Conservation (phyloP, 257 asterid genomes). For the Ophiorrhiza pumila region DNA sequence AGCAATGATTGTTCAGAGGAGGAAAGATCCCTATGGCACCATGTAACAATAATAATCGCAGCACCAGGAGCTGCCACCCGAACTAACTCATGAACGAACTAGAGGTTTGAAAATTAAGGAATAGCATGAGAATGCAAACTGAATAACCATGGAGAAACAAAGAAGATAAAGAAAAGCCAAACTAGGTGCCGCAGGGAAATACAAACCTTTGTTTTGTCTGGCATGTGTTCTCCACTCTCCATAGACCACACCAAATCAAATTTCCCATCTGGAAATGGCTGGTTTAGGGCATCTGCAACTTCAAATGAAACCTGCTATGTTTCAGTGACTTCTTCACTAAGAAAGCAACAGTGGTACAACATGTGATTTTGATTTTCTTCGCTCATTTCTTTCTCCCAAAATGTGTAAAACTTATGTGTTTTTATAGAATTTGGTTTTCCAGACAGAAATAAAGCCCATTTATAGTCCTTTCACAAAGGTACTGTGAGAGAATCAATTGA, state of each 20-base stretch:
- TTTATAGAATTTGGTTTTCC: neutral
- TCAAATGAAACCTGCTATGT: constrained; percentile 65
- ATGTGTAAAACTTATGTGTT: neutral
- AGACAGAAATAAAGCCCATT: neutral
- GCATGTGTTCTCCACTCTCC: constrained; percentile 99
- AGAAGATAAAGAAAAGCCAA: neutral
- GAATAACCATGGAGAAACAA: neutral
- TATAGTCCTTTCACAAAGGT: neutral
- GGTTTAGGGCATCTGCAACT: constrained; percentile 96
- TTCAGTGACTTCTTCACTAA: neutral
- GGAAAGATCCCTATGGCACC: constrained; percentile 96
- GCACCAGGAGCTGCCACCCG: constrained; percentile 97
- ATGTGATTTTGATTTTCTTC: neutral
- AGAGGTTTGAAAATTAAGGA: constrained; percentile 4
- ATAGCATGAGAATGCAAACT: constrained; percentile 1
- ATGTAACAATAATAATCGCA: constrained; percentile 81
- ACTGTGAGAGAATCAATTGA: neutral
- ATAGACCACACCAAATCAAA: constrained; percentile 95
- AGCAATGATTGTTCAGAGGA: constrained; percentile 57
- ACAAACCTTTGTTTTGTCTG: constrained; percentile 77
- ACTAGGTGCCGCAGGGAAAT: neutral
- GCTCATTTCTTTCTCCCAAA: neutral
- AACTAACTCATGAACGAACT: constrained; percentile 87
- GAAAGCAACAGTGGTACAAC: neutral
- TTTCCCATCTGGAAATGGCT: constrained; percentile 83